Percentiles rank a stretch among this genome's conserved stretches.
Conservation (phyloP, 352 stramenopile genomes). For the Phytophthora vignae region DNA sequence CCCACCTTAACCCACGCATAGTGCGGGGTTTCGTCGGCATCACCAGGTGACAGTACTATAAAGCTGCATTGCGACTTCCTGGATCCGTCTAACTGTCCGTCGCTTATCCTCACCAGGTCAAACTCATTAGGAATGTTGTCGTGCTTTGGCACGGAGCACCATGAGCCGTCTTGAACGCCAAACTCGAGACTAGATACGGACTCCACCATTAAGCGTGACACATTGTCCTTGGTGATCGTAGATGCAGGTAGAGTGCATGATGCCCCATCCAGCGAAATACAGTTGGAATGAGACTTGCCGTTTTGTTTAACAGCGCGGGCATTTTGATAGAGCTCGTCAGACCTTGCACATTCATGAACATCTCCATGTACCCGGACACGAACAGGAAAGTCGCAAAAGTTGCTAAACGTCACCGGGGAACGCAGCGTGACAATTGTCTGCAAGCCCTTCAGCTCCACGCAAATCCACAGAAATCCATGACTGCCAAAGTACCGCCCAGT, state of each 20-base stretch:
- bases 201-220: conserved; percentile 46
- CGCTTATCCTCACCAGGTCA: conserved; percentile 52
- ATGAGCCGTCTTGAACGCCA: conserved; percentile 35
- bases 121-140: conserved; percentile 51
- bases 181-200: conserved; percentile 39
- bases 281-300: conserved; percentile 29
- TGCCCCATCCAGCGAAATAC: conserved; percentile 41
- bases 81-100: conserved; percentile 20
- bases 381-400: conserved; percentile 53
- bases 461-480: conserved; percentile 74
- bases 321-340: conserved; percentile 18
- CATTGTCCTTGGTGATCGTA: neutral
- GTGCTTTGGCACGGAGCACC: conserved; percentile 36
- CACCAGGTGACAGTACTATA: conserved; percentile 22
- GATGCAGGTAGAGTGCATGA: conserved; percentile 29
- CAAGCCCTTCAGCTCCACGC: conserved; percentile 62
- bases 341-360: conserved; percentile 12
- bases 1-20: conserved; percentile 49
- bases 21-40: conserved; percentile 21
- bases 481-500: conserved; percentile 61
- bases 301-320: conserved; percentile 3
- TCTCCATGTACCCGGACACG: conserved; percentile 45
- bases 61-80: conserved; percentile 39
- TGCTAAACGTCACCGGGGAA: conserved; percentile 50
- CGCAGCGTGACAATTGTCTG: conserved; percentile 69